Base-by-base conservation (phyloP, 2,329 filamentous ascomycete species). In the Claviceps cyperi region DNA sequence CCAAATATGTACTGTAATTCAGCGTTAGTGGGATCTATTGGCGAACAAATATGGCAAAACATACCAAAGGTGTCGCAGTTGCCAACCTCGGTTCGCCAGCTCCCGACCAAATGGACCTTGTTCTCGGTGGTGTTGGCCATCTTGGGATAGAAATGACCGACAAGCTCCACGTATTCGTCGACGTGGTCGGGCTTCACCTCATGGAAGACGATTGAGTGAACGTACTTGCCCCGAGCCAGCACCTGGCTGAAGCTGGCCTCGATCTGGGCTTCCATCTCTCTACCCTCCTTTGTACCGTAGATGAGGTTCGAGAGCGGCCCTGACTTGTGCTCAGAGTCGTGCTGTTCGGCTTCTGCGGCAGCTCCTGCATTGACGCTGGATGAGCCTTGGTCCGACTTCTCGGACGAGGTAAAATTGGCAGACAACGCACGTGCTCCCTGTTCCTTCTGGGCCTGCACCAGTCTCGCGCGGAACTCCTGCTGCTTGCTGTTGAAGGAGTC, bases 181-280 rank as follows among this genome's bases (percentile, higher is more conserved):
- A 96, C 86, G 70, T 88, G 92, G 60, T 96, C 89, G 53, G 90
- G 89, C 71, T 94, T 89, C 57, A 98, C 92, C 54, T 94, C 80
- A 72, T 98, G 92, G 63, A 95, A 88, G 52, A 95, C 89, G 65
- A 98, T 96, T 45, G 89, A 94, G 69, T 98, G 92, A 50, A 98
- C 90, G 62, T 98, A 98, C 72, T 98, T 98, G 63, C 92, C 92
- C 56, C 92, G 80, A 22, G 92, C 92, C 44, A 98, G 74, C 43
- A 97, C 86, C 67, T 96, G 90, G 48, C 86, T 94, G 71, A 97
- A 98, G 64, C 86, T 94, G 52, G 90, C 83, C 71, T 97, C 89
- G 62, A 98, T 91, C 70, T 97, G 91, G 56, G 86, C 85, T 62
- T 98, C 92, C 65, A 96, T 80, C 70, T 95, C 86, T 54, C 90